Conservation (phyloP, 208 protist species). For the Spongospora subterranea region DNA sequence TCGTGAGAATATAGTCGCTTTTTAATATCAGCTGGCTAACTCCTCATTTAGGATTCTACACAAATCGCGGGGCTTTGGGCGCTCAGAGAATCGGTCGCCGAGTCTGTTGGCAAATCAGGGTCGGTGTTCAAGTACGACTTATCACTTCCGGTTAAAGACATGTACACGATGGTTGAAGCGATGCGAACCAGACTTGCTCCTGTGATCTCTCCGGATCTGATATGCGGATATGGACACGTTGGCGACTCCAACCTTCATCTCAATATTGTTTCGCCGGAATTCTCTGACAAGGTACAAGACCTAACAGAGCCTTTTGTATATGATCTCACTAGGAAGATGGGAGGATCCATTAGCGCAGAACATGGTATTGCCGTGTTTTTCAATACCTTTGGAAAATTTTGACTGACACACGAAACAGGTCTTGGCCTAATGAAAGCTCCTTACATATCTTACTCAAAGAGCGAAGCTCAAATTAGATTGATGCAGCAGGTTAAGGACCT, state of each 20-base stretch:
- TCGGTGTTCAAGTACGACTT: conserved; percentile 84
- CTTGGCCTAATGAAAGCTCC: conserved; percentile 86
- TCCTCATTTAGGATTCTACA: conserved; percentile 67
- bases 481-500: conserved; percentile 86
- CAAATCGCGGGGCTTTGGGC: conserved; percentile 71
- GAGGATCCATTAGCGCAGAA: conserved; percentile 88
- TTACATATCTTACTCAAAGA: conserved; percentile 83
- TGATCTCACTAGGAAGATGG: conserved; percentile 73
- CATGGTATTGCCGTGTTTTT: conserved; percentile 78
- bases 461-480: conserved; percentile 76
- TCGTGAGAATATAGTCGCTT: conserved; percentile 68
- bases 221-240: conserved; percentile 92
- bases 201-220: conserved; percentile 71
- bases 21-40: conserved; percentile 68
- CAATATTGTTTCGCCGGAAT: conserved; percentile 81
- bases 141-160: conserved; percentile 75
- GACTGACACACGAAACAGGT: neutral
- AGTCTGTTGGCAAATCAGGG: conserved; percentile 71
- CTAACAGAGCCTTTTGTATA: conserved; percentile 83
- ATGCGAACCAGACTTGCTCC: conserved; percentile 66
- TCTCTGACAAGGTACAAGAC: conserved; percentile 58
- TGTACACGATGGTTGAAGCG: conserved; percentile 79
- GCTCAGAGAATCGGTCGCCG: conserved; percentile 76
- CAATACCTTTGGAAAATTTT: neutral
- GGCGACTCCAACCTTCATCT: conserved; percentile 95